Base-by-base conservation (phyloP, 2,329 filamentous ascomycete species). In the Fulvia fulva region DNA sequence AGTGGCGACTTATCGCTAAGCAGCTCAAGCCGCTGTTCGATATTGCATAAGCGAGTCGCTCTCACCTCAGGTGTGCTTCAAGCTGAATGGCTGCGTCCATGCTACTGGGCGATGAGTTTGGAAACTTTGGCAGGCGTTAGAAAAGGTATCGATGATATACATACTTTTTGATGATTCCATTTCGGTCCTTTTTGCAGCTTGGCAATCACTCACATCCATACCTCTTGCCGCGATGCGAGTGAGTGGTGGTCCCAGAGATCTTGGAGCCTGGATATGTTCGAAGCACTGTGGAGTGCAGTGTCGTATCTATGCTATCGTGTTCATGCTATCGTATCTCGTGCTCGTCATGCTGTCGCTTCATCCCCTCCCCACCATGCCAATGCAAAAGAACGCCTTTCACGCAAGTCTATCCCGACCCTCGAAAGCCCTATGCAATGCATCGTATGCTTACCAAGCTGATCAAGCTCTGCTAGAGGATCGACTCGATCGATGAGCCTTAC, bases 1-100 rank as follows among this genome's bases (percentile, higher is more conserved):
- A 99, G 78, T 99, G 94, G 94, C 81, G 85, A 71, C 81, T 99
- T 64, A 91, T 99, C 71, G 90, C 93, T 77, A 96, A 96, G 83
- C 67, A 71, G 34, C 80, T 99, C 72, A 99, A 99, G 85, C 87
- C 90, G 43, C 73, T 96, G 66, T 97, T 97, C 73, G 94, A 97
- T 76, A 89, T 75, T 25, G 22, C 21, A 34, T 41, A 28, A 14
- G 25, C n/a, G n/a, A n/a, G n/a, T n/a, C n/a, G n/a, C n/a, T n/a
- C n/a, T n/a, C n/a, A n/a, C n/a, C n/a, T n/a, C n/a, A n/a, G n/a
- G n/a, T n/a, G n/a, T 41, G 37, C 37, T 19, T 41, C 37, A n/a
- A 41, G 37, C 34, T 41, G 12, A 41, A 7, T 41, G 34, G 12
- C n/a, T 19, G 34, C 16, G 34, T 41, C 16, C 34, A 16, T n/a